Percentiles rank a stretch among this genome's conserved stretches.
Evolutionary conservation across 2,329 filamentous ascomycete species (phyloP).

Genomic region (Cordyceps tenuipes): DNA sequence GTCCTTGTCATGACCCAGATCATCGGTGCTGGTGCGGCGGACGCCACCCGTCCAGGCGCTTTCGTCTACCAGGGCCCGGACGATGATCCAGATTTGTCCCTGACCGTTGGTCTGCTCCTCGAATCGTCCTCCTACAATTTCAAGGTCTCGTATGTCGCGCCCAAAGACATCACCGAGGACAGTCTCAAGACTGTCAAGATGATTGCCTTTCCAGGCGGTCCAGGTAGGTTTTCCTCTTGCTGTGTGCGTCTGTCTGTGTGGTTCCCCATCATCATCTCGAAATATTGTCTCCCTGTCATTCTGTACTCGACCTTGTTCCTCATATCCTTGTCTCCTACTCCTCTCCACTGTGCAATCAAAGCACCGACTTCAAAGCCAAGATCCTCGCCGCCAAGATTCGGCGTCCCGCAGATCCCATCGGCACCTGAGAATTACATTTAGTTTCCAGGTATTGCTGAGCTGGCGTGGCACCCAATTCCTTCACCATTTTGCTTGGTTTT

Average conservation of each 20-base stretch:
- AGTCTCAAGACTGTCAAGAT: conserved; percentile 12
- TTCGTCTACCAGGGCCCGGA: conserved; percentile 19
- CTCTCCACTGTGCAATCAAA: not conserved
- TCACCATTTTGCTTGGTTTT: not conserved
- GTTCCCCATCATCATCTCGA: not conserved
- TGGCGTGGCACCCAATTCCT: not conserved
- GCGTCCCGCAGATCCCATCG: not conserved
- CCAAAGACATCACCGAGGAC: conserved; percentile 14
- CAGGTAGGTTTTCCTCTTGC: conserved; percentile 10
- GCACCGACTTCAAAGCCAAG: not conserved
- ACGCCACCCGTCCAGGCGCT: not conserved
- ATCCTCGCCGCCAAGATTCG: not conserved
- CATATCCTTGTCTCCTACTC: not conserved
- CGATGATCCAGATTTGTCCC: conserved; percentile 15
- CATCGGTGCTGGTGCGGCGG: not conserved
- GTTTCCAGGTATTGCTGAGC: not conserved
- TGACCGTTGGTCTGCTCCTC: conserved; percentile 16
- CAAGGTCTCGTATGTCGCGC: conserved; percentile 15
- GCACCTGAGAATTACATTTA: not conserved
- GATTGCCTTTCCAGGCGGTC: conserved; percentile 17
- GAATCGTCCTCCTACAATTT: conserved; percentile 17
- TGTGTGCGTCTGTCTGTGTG: not conserved
- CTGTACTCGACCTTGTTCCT: not conserved
- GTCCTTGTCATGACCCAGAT: conserved; percentile 2
- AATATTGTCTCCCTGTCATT: not conserved